Base-by-base conservation (phyloP, 306 rosid genomes). In the Coriaria nepalensis region DNA sequence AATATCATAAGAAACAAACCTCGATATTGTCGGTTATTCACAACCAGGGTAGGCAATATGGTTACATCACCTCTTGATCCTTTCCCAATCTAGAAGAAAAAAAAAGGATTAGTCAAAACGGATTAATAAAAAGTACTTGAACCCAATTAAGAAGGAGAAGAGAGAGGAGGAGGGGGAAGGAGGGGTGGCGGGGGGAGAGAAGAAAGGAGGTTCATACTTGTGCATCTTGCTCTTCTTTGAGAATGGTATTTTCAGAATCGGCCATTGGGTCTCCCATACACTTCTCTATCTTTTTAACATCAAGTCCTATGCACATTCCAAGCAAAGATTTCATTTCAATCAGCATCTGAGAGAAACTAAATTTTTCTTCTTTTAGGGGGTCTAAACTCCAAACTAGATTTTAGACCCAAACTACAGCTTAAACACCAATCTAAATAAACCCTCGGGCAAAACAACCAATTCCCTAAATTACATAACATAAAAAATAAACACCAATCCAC, bases 161-260 rank as follows among this genome's bases (percentile, higher is more conserved):
- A 20, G 29, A 20, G 29, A 20, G 29, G 29, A 20, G 29, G 29
- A 20, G 29, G 29, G 29, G 3, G 29, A 20, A 3, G 3, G 29
- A 20, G 29, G 3, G 29, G 3, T 1, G 29, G 29, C 2, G 29
- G 29, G 29, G 29, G 29, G 29, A 3, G 29, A 3, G 29, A 3
- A 3, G 1, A 3, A 3, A 20, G 29, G 29, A 20, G 29, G 29
- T 20, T 20, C 12, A 9, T 55, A 88, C 97, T 56, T 90, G 97
- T 39, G 93, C 95, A 53, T 81, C 93, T 81, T 90, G 97, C 81
- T 90, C 97, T 81, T 84, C 87, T 68, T 84, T 81, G 57, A 90
- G 72, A 59, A 90, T 75, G 43, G 79, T 65, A 69, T 90, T 77
- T 40, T 81, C 97, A 40, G 93, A 74, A 63, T 90, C 92, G 4